Percentiles rank a stretch among this genome's conserved stretches.
phyloP scores from a whole-genome alignment of 371 early-diverging fungal species.

The Syncephalastrum monosporum region DNA sequence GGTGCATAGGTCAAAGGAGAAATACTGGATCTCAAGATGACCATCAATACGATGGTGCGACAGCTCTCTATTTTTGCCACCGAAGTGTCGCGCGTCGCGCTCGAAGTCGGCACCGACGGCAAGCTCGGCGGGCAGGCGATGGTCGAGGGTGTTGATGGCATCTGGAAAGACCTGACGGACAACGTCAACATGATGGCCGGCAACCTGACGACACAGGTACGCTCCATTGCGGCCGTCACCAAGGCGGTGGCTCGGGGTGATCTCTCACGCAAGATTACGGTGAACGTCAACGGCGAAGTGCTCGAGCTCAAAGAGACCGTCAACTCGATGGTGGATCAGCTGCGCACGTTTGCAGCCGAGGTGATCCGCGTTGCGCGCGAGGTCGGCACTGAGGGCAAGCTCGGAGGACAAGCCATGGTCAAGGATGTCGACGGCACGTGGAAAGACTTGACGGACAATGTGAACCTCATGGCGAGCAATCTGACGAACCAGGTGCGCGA shows the following conservation, averaged over 20 bases:
- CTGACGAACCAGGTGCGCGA: conserved; percentile 47
- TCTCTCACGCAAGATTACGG: conserved; percentile 52
- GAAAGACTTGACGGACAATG: conserved; percentile 58
- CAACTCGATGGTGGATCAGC: conserved; percentile 11
- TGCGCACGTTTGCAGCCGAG: conserved; percentile 52
- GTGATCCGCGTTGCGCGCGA: conserved; percentile 61
- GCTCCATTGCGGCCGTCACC: conserved; percentile 53
- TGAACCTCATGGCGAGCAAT: conserved; percentile 59
- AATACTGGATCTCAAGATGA: conserved; percentile 21
- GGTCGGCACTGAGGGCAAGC: conserved; percentile 64
- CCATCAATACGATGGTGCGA: conserved; percentile 21
- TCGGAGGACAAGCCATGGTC: conserved; percentile 60
- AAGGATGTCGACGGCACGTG: conserved; percentile 53
- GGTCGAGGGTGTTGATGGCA: conserved; percentile 49
- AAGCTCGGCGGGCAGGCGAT: conserved; percentile 61
- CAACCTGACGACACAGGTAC: conserved; percentile 59
- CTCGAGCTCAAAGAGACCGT: conserved; percentile 21
- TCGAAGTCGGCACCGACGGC: conserved; percentile 59
- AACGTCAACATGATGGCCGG: conserved; percentile 61
- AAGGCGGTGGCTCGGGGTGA: conserved; percentile 54
- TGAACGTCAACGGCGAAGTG: conserved; percentile 39
- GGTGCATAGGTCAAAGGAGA: conserved; percentile 14
- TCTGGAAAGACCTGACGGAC: conserved; percentile 51
- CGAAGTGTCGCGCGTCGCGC: conserved; percentile 31
- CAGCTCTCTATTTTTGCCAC: conserved; percentile 15